Evolutionary conservation across 306 rosid species (phyloP).

Genomic region (Geum urbanum): DNA sequence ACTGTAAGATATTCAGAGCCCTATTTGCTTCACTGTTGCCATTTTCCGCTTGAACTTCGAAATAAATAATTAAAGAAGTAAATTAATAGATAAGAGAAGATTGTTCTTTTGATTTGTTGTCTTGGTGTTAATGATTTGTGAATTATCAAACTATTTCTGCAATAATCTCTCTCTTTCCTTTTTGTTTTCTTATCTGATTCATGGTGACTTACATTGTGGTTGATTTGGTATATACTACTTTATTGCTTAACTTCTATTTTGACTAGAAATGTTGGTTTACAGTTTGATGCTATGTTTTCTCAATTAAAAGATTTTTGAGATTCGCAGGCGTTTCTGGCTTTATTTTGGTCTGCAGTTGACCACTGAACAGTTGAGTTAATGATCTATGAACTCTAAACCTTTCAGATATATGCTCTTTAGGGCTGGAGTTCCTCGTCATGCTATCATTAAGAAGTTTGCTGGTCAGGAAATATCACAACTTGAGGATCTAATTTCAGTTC

Average conservation of each 20-base stretch:
- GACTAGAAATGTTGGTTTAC: neutral
- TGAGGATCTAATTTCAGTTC: slow-evolving; percentile 64
- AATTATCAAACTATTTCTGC: no score
- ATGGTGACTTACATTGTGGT: neutral
- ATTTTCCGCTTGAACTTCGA: neutral
- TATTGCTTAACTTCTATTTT: neutral
- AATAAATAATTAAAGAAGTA: no score
- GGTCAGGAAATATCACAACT: slow-evolving; percentile 76
- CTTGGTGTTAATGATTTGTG: no score
- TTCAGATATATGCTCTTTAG: slow-evolving; percentile 86
- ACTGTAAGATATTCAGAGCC: neutral
- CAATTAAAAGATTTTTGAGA: neutral
- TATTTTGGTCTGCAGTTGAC: slow-evolving; percentile 1
- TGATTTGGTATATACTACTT: neutral
- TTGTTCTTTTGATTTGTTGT: no score
- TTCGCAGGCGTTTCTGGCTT: neutral
- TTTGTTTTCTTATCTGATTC: neutral
- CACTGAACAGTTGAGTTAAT: slow-evolving; percentile 1
- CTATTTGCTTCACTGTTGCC: neutral
- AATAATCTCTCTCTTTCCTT: neutral
- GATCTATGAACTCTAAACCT: slow-evolving; percentile 16
- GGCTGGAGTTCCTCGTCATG: slow-evolving; percentile 96
- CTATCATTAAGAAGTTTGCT: slow-evolving; percentile 80
- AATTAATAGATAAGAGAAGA: no score
- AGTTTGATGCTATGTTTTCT: neutral